Evolutionary conservation across 176 grass and related monocot genomes (phyloP).

Genomic region (Raddia guianensis): DNA sequence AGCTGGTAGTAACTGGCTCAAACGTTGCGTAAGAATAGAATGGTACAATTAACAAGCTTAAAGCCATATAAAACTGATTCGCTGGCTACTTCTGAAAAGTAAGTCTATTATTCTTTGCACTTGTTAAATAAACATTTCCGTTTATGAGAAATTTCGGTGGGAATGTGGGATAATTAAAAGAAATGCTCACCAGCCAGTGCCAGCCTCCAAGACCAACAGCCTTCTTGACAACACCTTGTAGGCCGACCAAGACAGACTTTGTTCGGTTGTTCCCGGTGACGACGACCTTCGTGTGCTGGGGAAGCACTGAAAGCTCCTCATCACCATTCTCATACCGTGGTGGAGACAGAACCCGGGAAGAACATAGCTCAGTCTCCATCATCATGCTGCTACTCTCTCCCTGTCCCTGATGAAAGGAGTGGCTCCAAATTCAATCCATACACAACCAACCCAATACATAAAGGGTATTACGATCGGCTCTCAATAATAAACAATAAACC

Average conservation of each 20-base stretch:
- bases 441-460: slow-evolving; percentile 38
- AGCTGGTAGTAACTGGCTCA: neutral
- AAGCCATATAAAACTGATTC: neutral
- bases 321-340: slow-evolving; percentile 54
- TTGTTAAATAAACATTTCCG: neutral
- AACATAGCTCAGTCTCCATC: slow-evolving; percentile 68
- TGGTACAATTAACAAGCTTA: neutral
- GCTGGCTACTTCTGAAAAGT: neutral
- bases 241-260: slow-evolving; percentile 80
- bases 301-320: slow-evolving; percentile 75
- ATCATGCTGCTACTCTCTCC: slow-evolving; percentile 37
- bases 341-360: slow-evolving; percentile 47
- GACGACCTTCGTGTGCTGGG: slow-evolving; percentile 75
- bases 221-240: slow-evolving; percentile 89
- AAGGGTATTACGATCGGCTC: neutral
- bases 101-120: neutral
- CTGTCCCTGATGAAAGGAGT: slow-evolving; percentile 19
- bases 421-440: slow-evolving; percentile 38
- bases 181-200: slow-evolving; percentile 76
- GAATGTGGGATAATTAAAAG: neutral
- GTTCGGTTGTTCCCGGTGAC: slow-evolving; percentile 91
- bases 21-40: neutral
- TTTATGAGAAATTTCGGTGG: slow-evolving; percentile 31
- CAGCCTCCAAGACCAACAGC: slow-evolving; percentile 87
- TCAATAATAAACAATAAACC: slow-evolving; percentile 29